A percentile compares a stretch with the other conserved stretches of the same genome.
Conservation (phyloP, 257 asterid genomes). For the Mentha longifolia region DNA sequence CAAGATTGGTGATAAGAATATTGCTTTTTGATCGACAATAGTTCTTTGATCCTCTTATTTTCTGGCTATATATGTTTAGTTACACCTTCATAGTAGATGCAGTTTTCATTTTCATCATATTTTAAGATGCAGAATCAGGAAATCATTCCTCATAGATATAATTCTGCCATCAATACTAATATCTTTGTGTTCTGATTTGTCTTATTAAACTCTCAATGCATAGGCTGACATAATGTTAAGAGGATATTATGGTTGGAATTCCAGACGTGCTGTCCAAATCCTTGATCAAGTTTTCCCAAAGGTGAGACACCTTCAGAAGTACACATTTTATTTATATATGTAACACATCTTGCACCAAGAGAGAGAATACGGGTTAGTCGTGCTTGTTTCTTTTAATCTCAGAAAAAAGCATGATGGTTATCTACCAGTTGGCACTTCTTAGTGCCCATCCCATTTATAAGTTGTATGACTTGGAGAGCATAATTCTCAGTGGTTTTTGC, state of each 20-base stretch:
- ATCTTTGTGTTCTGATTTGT: neutral
- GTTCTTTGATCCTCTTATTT: neutral
- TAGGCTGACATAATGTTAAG: conserved; percentile 53
- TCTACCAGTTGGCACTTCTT: neutral
- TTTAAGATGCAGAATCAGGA: neutral
- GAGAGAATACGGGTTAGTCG: neutral
- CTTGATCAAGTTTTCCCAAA: conserved; percentile 51
- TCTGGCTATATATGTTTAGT: neutral
- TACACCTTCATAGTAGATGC: neutral
- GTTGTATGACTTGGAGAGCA: neutral
- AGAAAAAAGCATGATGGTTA: neutral
- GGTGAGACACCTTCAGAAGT: conserved; percentile 26
- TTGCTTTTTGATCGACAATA: neutral
- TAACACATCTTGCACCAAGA: neutral
- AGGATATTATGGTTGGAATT: conserved; percentile 56
- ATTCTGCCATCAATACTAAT: neutral
- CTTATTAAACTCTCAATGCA: neutral
- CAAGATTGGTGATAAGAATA: neutral
- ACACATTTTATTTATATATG: neutral
- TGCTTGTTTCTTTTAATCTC: conserved; percentile 1
- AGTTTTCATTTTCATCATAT: neutral
- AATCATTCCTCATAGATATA: neutral
- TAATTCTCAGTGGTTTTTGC: neutral
- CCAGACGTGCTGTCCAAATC: conserved; percentile 42
- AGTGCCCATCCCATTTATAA: neutral